Percentiles rank a stretch among this genome's conserved stretches.
Evolutionary conservation across 2,329 filamentous ascomycete genomes (phyloP).

Genomic region (Apiospora marii): DNA sequence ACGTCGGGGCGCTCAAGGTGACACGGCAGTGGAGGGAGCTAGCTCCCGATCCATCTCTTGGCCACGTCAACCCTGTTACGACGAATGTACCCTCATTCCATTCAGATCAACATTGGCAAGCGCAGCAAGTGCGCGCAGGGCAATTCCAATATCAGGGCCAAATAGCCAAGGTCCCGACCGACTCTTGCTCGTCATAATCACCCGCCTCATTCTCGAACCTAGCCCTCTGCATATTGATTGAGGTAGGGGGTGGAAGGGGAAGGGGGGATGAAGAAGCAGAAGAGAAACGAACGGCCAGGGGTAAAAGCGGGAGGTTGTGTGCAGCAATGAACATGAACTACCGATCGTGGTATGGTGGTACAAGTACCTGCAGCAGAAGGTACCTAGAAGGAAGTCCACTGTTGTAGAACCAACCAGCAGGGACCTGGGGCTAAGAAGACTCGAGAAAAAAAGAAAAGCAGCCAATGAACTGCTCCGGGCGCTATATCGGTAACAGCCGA

Average conservation of each 20-base stretch:
- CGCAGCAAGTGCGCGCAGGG: not conserved
- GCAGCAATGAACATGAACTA: conserved; percentile 6
- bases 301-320: conserved; percentile 2
- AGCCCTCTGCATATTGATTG: not conserved
- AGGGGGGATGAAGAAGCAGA: not conserved
- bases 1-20: not conserved
- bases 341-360: not conserved
- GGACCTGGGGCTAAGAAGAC: not conserved
- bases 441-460: not conserved
- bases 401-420: no score
- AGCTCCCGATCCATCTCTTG: conserved; percentile 9
- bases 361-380: not conserved
- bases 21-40: conserved; percentile 11
- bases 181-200: no score
- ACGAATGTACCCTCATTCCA: not conserved
- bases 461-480: not conserved
- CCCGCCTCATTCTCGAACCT: not conserved
- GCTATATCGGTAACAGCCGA: conserved; percentile 9
- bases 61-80: conserved; percentile 2
- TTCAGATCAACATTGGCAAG: not conserved
- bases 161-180: not conserved
- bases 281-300: conserved; percentile 9
- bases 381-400: not conserved
- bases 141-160: not conserved
- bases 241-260: not conserved